Percentiles rank a stretch among this genome's conserved stretches.
Evolutionary conservation across 2,329 filamentous ascomycete species (phyloP).

Genomic region (Arachnopeziza araneosa): DNA sequence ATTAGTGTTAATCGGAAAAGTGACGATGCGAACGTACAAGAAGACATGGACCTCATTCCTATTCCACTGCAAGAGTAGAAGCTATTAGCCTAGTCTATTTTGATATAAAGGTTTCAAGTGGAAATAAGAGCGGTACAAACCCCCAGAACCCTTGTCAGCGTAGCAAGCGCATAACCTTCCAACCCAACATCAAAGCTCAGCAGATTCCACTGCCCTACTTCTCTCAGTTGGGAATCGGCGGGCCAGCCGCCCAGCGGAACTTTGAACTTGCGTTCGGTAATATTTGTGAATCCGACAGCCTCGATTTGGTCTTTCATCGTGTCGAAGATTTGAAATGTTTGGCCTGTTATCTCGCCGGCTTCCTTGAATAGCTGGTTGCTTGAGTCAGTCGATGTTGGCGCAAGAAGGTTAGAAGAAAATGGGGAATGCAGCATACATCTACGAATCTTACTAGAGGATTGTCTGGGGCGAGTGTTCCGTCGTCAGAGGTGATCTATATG

Average conservation of each 20-base stretch:
- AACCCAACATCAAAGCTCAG: slow-evolving; percentile 22
- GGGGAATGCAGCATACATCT: slow-evolving; percentile 12
- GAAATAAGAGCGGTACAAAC: slow-evolving; percentile 16
- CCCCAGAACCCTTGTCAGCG: slow-evolving; percentile 20
- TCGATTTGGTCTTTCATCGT: slow-evolving; percentile 20
- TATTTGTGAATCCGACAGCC: slow-evolving; percentile 29
- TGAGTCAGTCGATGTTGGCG: not conserved
- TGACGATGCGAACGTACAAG: slow-evolving; percentile 11
- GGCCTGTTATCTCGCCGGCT: slow-evolving; percentile 35
- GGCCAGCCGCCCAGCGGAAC: slow-evolving; percentile 32
- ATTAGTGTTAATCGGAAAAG: not conserved
- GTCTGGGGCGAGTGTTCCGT: slow-evolving; percentile 37
- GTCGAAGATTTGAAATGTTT: slow-evolving; percentile 31
- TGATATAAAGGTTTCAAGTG: not conserved
- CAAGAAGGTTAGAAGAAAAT: not conserved
- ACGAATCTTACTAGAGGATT: slow-evolving; percentile 38
- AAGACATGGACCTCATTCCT: slow-evolving; percentile 21
- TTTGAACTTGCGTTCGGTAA: slow-evolving; percentile 25
- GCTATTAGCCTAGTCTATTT: slow-evolving; percentile 7
- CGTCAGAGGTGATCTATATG: slow-evolving; percentile 35
- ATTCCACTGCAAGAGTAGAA: slow-evolving; percentile 16
- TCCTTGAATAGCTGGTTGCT: slow-evolving; percentile 33
- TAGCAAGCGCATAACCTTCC: slow-evolving; percentile 23
- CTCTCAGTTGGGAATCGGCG: slow-evolving; percentile 25
- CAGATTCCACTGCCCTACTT: slow-evolving; percentile 23